A percentile compares a stretch with the other conserved stretches of the same genome.
Evolutionary conservation across 306 rosid genomes (phyloP).

Genomic region (Prinsepia uniflora): DNA sequence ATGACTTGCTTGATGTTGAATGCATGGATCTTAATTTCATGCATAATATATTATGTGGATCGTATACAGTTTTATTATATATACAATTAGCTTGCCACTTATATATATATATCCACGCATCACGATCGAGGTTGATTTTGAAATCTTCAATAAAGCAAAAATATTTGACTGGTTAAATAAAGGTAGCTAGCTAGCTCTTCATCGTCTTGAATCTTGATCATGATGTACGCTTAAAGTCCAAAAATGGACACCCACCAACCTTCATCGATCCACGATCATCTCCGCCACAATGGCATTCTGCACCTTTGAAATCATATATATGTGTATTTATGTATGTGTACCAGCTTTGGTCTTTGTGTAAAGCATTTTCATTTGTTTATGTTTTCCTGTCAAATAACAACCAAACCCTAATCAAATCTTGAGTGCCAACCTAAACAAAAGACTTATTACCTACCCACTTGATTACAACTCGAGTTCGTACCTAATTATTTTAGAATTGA

Average conservation of each 20-base stretch:
- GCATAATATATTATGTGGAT: not conserved
- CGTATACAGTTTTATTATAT: not conserved
- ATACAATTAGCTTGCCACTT: not conserved
- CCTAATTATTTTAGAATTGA: no score
- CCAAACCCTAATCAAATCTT: not conserved
- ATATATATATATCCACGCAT: no score
- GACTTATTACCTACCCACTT: no score
- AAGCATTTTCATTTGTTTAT: not conserved
- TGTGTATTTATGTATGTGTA: not conserved
- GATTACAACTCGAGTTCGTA: no score
- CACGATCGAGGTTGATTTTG: not conserved
- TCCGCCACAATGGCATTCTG: not conserved
- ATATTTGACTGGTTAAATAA: not conserved
- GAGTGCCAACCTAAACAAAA: not conserved
- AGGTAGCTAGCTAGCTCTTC: not conserved
- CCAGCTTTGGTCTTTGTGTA: not conserved
- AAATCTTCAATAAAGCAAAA: not conserved
- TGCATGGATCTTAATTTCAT: not conserved
- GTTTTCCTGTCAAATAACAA: no score
- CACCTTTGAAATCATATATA: not conserved
- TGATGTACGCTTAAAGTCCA: not conserved
- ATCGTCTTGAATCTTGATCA: not conserved
- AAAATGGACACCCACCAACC: slow-evolving; percentile 10
- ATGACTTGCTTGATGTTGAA: no score
- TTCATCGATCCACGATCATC: not conserved